Conservation (phyloP, 371 early-diverging fungal species). For the Mortierella sp. region DNA sequence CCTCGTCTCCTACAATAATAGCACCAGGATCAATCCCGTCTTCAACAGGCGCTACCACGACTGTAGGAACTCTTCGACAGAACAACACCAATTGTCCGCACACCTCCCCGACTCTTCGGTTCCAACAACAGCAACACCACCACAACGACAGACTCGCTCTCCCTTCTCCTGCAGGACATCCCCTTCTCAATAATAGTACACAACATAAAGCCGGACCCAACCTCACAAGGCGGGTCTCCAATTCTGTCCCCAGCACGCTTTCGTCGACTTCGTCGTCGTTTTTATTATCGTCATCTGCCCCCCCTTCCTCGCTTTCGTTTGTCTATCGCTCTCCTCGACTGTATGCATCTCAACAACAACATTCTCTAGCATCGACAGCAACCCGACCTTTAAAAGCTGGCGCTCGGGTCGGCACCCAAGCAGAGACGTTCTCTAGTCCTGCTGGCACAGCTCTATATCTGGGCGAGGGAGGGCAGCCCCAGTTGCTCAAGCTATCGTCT, state of each 20-base stretch:
- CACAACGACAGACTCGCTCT: background rate
- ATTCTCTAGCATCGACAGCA: background rate
- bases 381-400: background rate
- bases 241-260: background rate
- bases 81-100: background rate
- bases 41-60: background rate
- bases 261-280: no score
- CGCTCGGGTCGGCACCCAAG: background rate
- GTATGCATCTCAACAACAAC: background rate
- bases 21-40: background rate
- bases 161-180: background rate
- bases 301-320: background rate
- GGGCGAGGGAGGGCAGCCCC: conserved; percentile 18
- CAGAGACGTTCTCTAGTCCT: background rate
- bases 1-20: background rate
- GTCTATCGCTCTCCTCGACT: background rate
- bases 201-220: background rate
- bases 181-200: background rate
- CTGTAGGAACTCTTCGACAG: background rate
- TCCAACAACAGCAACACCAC: background rate
- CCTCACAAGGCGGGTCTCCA: background rate
- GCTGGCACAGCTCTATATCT: background rate
- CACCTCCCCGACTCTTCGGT: background rate
- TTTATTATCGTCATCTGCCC: no score
- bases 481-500: conserved; percentile 16